Percentiles rank a stretch among this genome's conserved stretches.
Evolutionary conservation across 495 filamentous ascomycete genomes (phyloP).

Genomic region (Penicillium pancosmium): DNA sequence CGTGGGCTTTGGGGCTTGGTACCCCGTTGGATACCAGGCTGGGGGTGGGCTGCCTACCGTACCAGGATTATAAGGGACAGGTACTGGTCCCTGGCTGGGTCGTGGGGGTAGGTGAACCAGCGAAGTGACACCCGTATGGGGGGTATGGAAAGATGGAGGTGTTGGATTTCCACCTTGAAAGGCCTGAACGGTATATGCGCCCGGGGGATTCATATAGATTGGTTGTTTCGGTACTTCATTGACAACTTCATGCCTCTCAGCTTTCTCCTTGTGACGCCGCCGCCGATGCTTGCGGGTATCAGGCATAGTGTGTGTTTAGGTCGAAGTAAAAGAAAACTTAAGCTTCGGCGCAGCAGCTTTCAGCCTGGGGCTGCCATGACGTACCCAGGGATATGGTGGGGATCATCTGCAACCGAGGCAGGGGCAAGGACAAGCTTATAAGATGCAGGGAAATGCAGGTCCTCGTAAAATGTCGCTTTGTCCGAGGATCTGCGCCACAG

Average conservation of each 20-base stretch:
- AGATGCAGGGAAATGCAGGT: conserved; percentile 13
- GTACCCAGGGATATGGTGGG: not conserved
- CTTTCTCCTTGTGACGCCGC: not conserved
- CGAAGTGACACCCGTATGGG: not conserved
- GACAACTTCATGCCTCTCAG: not conserved
- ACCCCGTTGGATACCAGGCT: conserved; percentile 6
- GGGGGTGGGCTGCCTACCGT: not conserved
- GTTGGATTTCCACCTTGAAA: not conserved
- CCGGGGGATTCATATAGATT: not conserved
- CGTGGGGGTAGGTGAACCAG: conserved; percentile 8
- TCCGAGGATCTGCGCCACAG: conserved; percentile 10
- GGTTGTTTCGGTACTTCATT: not conserved
- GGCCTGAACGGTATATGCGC: conserved; percentile 2
- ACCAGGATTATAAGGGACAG: not conserved
- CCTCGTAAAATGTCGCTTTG: not conserved
- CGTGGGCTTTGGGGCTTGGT: not conserved
- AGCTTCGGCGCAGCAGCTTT: not conserved
- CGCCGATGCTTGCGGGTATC: conserved; percentile 3
- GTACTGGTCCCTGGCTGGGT: not conserved
- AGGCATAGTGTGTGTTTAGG: not conserved
- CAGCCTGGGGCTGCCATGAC: conserved; percentile 1
- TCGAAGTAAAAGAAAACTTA: not conserved
- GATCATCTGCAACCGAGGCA: conserved; percentile 5
- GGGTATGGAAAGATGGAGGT: not conserved
- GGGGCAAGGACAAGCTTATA: not conserved